Evolutionary conservation across 1,284 basidiomycete species (phyloP).

Genomic region (Melampsora americana): DNA sequence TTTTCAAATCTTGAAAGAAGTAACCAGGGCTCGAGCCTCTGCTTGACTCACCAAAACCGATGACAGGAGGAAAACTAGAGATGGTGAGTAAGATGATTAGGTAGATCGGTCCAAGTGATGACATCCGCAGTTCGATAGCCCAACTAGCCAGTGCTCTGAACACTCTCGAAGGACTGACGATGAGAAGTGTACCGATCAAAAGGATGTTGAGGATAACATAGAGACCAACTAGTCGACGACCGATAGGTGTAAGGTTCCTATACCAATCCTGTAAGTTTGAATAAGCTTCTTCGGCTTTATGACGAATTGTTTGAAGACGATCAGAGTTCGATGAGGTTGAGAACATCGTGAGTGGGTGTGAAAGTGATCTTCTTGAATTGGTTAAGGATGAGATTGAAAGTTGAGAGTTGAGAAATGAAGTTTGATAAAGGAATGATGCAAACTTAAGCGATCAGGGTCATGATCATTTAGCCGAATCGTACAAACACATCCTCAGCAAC

Average conservation of each 20-base stretch:
- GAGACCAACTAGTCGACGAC: constrained; percentile 6
- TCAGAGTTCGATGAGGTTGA: not conserved
- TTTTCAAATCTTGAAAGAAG: too few species aligned
- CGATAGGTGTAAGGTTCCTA: constrained; percentile 11
- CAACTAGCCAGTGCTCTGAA: constrained; percentile 26
- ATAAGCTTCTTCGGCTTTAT: constrained; percentile 14
- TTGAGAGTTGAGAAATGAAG: not conserved
- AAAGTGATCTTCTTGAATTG: not conserved
- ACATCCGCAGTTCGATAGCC: constrained; percentile 25
- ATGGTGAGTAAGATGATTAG: constrained; percentile 26
- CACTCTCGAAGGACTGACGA: constrained; percentile 33
- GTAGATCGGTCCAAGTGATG: constrained; percentile 27
- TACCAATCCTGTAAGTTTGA: constrained; percentile 31
- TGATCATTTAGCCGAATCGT: too few species aligned
- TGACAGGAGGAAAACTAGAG: constrained; percentile 41
- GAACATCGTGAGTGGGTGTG: not conserved
- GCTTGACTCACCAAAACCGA: constrained; percentile 27
- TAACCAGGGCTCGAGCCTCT: not conserved
- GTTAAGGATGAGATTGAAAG: not conserved
- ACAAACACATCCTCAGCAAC: too few species aligned
- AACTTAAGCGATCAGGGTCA: not conserved
- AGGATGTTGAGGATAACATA: constrained; percentile 29
- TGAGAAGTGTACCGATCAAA: constrained; percentile 23
- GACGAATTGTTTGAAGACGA: constrained; percentile 10
- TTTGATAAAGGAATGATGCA: not conserved